A percentile compares a stretch with the other conserved stretches of the same genome.
Conservation (phyloP, 805 yeast species). For the Candida michaelii region DNA sequence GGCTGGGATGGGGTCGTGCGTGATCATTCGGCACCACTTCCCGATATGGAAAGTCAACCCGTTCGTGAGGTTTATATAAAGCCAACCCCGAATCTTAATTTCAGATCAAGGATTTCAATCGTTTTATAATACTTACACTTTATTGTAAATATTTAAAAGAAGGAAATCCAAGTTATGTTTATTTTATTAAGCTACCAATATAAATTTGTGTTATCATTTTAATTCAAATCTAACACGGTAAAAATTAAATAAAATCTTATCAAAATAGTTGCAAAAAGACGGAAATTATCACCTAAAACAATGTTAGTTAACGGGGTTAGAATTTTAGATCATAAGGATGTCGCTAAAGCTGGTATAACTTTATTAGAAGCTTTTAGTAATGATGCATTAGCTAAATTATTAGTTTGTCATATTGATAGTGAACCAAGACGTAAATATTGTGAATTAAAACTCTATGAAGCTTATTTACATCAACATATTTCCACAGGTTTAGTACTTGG, state of each 20-base stretch:
- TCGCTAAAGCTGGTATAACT: slow-evolving; percentile 36
- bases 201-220: slow-evolving; percentile 11
- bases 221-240: not conserved
- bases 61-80: not conserved
- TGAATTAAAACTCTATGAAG: slow-evolving; percentile 47
- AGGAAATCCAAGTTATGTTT: slow-evolving; percentile 9
- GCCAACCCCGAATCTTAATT: not conserved
- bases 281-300: not conserved
- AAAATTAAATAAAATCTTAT: no score
- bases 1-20: no score
- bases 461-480: slow-evolving; percentile 52
- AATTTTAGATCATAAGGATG: slow-evolving; percentile 21
- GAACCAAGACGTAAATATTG: slow-evolving; percentile 18
- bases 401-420: slow-evolving; percentile 26
- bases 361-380: slow-evolving; percentile 34
- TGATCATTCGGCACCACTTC: no score
- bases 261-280: not conserved
- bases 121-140: slow-evolving; percentile 5
- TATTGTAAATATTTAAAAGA: slow-evolving; percentile 2
- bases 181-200: slow-evolving; percentile 10
- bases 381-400: slow-evolving; percentile 35
- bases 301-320: slow-evolving; percentile 8
- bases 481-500: slow-evolving; percentile 51
- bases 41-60: slow-evolving; percentile 3
- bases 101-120: slow-evolving; percentile 4